Evolutionary conservation across 768 basidiomycete genomes (phyloP).

Genomic region (Naematelia aurantialba): DNA sequence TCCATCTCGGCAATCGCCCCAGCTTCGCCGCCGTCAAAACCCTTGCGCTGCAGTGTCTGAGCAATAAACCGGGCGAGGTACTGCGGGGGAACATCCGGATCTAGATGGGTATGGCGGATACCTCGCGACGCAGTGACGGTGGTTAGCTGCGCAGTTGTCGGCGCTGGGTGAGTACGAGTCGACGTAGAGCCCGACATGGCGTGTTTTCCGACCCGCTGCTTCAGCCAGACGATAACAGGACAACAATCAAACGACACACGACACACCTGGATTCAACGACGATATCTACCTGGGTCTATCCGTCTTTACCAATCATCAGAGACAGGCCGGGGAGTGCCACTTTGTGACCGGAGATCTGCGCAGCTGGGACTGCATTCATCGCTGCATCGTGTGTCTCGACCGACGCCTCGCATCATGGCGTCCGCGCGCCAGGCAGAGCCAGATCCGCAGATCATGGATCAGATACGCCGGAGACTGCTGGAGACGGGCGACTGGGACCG

Average conservation of each 20-base stretch:
- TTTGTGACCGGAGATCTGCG: no score
- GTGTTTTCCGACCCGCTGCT: no score
- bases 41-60: slow-evolving; percentile 20
- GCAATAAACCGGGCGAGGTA: slow-evolving; percentile 28
- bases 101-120: slow-evolving; percentile 10
- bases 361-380: no score
- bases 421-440: slow-evolving; percentile 16
- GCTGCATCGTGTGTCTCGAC: no score
- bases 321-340: background rate
- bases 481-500: slow-evolving; percentile 46
- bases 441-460: slow-evolving; percentile 24
- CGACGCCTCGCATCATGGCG: no score
- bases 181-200: no score
- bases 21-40: slow-evolving; percentile 39
- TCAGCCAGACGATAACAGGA: no score
- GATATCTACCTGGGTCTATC: background rate
- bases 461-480: slow-evolving; percentile 30
- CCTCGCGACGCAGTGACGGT: background rate
- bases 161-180: no score
- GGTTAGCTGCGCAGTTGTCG: no score
- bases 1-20: slow-evolving; percentile 39
- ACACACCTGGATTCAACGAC: no score
- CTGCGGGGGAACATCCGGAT: slow-evolving; percentile 17
- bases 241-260: no score
- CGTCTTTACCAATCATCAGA: background rate